phyloP scores from a whole-genome alignment of 2,329 filamentous ascomycete species.

The Pseudocercospora pini-densiflorae region DNA sequence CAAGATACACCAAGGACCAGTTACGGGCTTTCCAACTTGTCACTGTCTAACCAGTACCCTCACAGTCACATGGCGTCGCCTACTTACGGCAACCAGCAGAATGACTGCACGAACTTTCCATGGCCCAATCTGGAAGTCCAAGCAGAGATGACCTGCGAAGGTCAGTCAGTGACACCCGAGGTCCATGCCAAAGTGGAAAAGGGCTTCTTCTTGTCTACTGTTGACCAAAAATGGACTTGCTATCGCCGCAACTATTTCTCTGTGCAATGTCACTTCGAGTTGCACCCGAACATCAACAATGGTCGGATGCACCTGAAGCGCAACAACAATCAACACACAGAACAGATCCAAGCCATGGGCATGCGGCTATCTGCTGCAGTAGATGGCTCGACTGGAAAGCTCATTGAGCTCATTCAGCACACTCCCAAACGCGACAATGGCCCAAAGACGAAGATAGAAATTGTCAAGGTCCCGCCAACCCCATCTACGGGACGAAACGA shows the following conservation, averaged over 20 bases:
- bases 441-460: constrained; percentile 73
- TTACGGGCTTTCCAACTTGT: constrained; percentile 31
- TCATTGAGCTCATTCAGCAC: constrained; percentile 84
- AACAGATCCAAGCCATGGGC: constrained; percentile 73
- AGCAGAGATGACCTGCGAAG: constrained; percentile 67
- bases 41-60: constrained; percentile 30
- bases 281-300: constrained; percentile 65
- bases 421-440: constrained; percentile 91
- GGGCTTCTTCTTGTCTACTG: constrained; percentile 74
- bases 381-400: constrained; percentile 74
- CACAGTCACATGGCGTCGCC: constrained; percentile 37
- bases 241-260: constrained; percentile 92
- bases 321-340: constrained; percentile 44
- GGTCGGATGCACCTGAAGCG: constrained; percentile 62
- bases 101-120: constrained; percentile 47
- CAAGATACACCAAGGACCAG: constrained; percentile 39
- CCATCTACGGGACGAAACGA: constrained; percentile 54
- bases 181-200: constrained; percentile 85
- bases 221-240: constrained; percentile 85
- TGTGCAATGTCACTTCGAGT: constrained; percentile 76
- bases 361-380: constrained; percentile 86
- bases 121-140: constrained; percentile 55
- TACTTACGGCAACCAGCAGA: constrained; percentile 33
- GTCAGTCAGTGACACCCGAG: constrained; percentile 66
- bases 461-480: constrained; percentile 70